Evolutionary conservation across 2,329 filamentous ascomycete species (phyloP).

Genomic region (Fusarium sp.): DNA sequence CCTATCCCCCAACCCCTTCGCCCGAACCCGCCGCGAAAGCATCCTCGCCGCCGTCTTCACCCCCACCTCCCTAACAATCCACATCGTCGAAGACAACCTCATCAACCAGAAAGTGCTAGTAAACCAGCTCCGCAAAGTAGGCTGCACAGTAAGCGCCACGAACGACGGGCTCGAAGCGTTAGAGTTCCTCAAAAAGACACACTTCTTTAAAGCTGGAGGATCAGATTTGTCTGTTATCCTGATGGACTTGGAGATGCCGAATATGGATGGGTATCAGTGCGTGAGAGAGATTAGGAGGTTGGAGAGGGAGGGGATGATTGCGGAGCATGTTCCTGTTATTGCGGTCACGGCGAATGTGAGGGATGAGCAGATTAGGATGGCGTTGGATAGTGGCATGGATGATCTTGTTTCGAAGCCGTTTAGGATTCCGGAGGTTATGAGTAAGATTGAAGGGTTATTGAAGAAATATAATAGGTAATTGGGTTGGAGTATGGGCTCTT

Average conservation of each 20-base stretch:
- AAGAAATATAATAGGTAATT: background rate
- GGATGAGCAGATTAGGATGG: conserved; percentile 57
- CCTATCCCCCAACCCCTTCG: background rate
- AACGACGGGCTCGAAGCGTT: conserved; percentile 70
- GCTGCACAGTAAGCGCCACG: conserved; percentile 68
- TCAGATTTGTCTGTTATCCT: conserved; percentile 51
- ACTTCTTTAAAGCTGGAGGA: conserved; percentile 40
- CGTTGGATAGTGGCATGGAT: conserved; percentile 54
- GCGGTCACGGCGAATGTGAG: conserved; percentile 59
- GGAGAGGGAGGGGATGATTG: conserved; percentile 46
- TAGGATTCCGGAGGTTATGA: conserved; percentile 60
- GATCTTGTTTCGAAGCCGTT: conserved; percentile 69
- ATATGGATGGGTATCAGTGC: conserved; percentile 59
- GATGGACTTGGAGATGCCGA: conserved; percentile 61
- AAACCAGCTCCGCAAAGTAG: conserved; percentile 70
- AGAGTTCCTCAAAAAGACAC: conserved; percentile 49
- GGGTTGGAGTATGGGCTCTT: too few relatives aligned
- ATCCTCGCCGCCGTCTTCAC: background rate
- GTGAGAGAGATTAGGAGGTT: conserved; percentile 53
- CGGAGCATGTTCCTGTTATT: conserved; percentile 54
- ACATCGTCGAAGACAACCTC: conserved; percentile 74
- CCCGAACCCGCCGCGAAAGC: background rate
- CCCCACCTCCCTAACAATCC: conserved; percentile 57
- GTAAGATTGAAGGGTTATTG: conserved; percentile 58
- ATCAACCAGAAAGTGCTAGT: conserved; percentile 75